These are phyloP conservation scores for Polytrichum commune DNA, from an alignment of 225 moss, liverwort and hornwort genomes.

Conservation along the genomic window DNA sequence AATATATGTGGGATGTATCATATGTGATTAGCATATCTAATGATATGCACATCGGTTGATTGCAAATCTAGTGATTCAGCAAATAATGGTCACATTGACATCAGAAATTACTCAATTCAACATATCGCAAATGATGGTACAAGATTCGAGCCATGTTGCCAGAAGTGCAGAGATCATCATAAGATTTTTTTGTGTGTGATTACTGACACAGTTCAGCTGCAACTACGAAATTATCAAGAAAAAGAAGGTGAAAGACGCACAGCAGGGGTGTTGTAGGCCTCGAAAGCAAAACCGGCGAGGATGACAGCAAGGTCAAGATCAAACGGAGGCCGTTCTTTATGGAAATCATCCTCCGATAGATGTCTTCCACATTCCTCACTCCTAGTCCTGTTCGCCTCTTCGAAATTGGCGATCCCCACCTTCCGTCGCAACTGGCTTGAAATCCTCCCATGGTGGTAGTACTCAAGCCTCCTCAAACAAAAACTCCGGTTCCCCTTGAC, in stretches of 20 bases:
- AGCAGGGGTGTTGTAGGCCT: conserved; percentile 75
- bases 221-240: no score
- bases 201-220: no score
- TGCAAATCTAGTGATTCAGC: background rate
- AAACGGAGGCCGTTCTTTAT: conserved; percentile 51
- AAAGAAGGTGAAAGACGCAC: conserved; percentile 20
- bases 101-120: background rate
- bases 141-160: background rate
- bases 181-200: no score
- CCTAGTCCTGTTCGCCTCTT: conserved; percentile 12
- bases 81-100: background rate
- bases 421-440: conserved; percentile 4
- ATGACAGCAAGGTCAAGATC: conserved; percentile 81
- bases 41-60: no score
- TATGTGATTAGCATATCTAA: no score
- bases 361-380: conserved; percentile 4
- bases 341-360: background rate
- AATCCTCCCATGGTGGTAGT: no score
- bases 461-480: no score
- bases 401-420: conserved; percentile 24
- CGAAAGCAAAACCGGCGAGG: conserved; percentile 86
- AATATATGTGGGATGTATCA: no score
- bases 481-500: no score
- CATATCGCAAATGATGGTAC: no score
- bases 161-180: background rate